These are phyloP conservation scores for Globisporangium alternatum DNA, from an alignment of 352 stramenopile genomes.

Conservation along the genomic window DNA sequence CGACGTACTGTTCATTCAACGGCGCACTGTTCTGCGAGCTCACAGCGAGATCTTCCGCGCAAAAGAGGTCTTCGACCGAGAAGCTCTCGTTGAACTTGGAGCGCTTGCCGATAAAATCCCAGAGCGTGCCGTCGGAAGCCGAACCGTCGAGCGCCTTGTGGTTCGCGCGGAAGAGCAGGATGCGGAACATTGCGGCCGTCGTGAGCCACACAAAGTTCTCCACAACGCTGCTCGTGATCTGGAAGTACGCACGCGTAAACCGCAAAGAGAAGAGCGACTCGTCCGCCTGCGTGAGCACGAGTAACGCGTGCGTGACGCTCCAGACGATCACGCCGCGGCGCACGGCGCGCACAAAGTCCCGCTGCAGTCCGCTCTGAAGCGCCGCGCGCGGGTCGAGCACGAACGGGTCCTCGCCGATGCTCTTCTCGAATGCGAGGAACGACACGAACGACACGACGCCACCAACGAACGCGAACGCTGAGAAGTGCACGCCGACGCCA, in stretches of 20 bases:
- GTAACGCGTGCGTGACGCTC: constrained; percentile 22
- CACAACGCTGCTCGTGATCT: constrained; percentile 39
- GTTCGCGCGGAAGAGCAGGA: constrained; percentile 47
- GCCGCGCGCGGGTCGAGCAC: constrained; percentile 42
- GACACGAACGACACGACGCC: constrained; percentile 43
- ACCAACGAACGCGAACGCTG: constrained; percentile 32
- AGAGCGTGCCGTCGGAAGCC: constrained; percentile 28
- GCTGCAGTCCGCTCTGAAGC: constrained; percentile 33
- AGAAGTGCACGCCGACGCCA: constrained; percentile 22
- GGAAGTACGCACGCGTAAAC: constrained; percentile 31
- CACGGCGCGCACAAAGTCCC: constrained; percentile 41
- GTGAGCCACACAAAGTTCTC: constrained; percentile 46
- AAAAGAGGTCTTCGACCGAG: constrained; percentile 23
- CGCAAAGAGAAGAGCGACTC: constrained; percentile 21
- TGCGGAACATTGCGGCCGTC: constrained; percentile 44
- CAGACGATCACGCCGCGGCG: constrained; percentile 42
- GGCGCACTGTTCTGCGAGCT: constrained; percentile 22
- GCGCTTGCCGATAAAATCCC: constrained; percentile 23
- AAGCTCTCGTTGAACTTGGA: constrained; percentile 8
- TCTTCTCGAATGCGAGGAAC: constrained; percentile 39
- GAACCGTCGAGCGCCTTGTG: constrained; percentile 24
- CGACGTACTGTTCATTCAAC: constrained; percentile 47
- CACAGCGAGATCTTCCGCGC: constrained; percentile 15
- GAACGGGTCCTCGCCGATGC: constrained; percentile 44
- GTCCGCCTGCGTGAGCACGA: constrained; percentile 25